phyloP scores from a whole-genome alignment of 192 early-diverging fungal species.

The Coemansia furcata region DNA sequence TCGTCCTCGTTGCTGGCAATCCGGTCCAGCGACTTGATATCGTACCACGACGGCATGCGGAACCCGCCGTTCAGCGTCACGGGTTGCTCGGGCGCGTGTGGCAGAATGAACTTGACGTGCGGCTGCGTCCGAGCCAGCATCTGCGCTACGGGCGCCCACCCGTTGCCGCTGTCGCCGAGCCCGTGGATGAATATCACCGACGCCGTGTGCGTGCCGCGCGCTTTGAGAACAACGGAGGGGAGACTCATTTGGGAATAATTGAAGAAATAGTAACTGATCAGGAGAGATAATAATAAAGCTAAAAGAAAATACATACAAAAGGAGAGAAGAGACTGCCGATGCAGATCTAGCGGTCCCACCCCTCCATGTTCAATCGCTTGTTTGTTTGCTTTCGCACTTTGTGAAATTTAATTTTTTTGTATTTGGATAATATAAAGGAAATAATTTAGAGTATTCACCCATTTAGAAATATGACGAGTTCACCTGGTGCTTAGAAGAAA shows the following conservation, averaged over 20 bases:
- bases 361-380: not conserved
- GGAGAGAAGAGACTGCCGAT: not conserved
- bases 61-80: constrained; percentile 81
- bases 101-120: constrained; percentile 89
- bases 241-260: constrained; percentile 20
- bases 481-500: constrained; percentile 27
- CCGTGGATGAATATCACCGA: constrained; percentile 84
- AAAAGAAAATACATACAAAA: not conserved
- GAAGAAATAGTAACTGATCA: not conserved
- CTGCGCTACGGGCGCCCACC: constrained; percentile 50
- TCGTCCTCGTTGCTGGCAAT: constrained; percentile 65
- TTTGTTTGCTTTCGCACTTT: not conserved
- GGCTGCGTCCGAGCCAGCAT: constrained; percentile 54
- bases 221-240: constrained; percentile 45
- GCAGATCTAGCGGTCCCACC: not conserved
- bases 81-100: constrained; percentile 70
- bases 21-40: constrained; percentile 59
- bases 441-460: constrained; percentile 2
- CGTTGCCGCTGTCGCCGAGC: constrained; percentile 67
- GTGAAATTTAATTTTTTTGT: not conserved
- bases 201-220: constrained; percentile 64
- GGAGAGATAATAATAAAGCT: not conserved
- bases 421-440: not conserved
- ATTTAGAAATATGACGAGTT: not conserved
- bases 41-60: constrained; percentile 91